phyloP scores from a whole-genome alignment of 1,284 basidiomycete genomes.

The Erythrobasidium hasegawianum region DNA sequence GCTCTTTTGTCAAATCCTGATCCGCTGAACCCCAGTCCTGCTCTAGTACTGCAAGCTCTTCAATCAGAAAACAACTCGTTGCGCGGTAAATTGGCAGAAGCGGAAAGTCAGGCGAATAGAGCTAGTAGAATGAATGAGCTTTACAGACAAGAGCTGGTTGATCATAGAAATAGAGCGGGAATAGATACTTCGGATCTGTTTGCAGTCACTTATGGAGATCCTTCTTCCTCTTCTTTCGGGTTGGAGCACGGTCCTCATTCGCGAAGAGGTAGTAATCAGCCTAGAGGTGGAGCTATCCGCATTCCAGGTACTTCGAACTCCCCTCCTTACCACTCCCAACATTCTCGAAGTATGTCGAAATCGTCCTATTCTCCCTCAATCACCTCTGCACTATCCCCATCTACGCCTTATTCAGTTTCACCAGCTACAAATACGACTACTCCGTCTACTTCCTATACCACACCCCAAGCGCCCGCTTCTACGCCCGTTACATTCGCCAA shows the following conservation, averaged over 20 bases:
- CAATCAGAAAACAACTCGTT: slow-evolving; percentile 19
- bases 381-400: slow-evolving; percentile 17
- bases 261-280: slow-evolving; percentile 1
- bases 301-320: slow-evolving; percentile 18
- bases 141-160: slow-evolving; percentile 16
- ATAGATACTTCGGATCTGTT: slow-evolving; percentile 17
- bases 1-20: slow-evolving; percentile 10
- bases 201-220: not conserved
- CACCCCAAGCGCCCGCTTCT: slow-evolving; percentile 17
- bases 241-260: not conserved
- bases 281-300: slow-evolving; percentile 1
- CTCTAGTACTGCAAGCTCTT: slow-evolving; percentile 11
- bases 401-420: slow-evolving; percentile 25
- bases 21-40: slow-evolving; percentile 22
- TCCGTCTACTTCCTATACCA: slow-evolving; percentile 28
- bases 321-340: slow-evolving; percentile 6
- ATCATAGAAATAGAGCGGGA: slow-evolving; percentile 16
- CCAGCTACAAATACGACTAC: slow-evolving; percentile 20
- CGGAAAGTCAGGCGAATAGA: slow-evolving; percentile 4
- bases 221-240: not conserved
- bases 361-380: slow-evolving; percentile 29
- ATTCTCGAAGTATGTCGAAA: slow-evolving; percentile 11
- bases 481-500: not conserved
- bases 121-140: slow-evolving; percentile 16
- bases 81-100: slow-evolving; percentile 13